Evolutionary conservation across 2,329 filamentous ascomycete genomes (phyloP), one percentile per base, ranked within the genome.

Genomic region (Colletotrichum higginsianum): DNA sequence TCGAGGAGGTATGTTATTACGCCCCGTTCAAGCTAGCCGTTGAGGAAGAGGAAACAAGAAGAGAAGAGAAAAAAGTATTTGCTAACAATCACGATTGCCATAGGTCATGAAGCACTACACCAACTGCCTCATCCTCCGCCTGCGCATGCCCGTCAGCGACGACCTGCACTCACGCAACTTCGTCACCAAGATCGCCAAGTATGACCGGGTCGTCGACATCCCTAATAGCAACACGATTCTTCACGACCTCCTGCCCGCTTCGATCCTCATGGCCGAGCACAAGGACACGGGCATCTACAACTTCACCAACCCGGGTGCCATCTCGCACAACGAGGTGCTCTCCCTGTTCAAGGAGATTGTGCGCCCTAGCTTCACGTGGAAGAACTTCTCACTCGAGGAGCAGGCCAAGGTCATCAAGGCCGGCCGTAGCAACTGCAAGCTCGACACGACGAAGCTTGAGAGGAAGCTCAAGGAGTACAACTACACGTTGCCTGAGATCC

Each of bases 251-350:
- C 84, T 93, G 23, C 91, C 91, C 13, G 86, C 87, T 15, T 87
- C 89, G 2, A 84, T 92, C 72, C 78, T 90, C 56, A 81, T 92
- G 74, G 87, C 90, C 38, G 88, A 91, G 79, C 85, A 91, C 80
- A 82, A 83, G 50, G 90, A 92, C 52, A 88, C 86, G 1, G 91
- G 91, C 21, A 83, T 93, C 75, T 92, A 90, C 81, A 93, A 93
- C 82, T 92, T 92, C 79, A 92, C 90, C 72, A 93, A 92, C 81
- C 91, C 91, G 0, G 91, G 90, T 15, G 88, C 89, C 74, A 92
- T 93, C 78, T 91, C 89, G n/a, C 90, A 92, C 81, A 92, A 92
- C 79, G 90, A 92, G 80, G 90, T 93, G 8, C 83, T 93, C 49
- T 75, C 82, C 2, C 82, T 93, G 52, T 92, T 92, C 82, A 87